Evolutionary conservation across 1,139 yeast genomes (phyloP), one percentile per base, ranked within the genome.

Genomic region (Yamadazyma sp.): DNA sequence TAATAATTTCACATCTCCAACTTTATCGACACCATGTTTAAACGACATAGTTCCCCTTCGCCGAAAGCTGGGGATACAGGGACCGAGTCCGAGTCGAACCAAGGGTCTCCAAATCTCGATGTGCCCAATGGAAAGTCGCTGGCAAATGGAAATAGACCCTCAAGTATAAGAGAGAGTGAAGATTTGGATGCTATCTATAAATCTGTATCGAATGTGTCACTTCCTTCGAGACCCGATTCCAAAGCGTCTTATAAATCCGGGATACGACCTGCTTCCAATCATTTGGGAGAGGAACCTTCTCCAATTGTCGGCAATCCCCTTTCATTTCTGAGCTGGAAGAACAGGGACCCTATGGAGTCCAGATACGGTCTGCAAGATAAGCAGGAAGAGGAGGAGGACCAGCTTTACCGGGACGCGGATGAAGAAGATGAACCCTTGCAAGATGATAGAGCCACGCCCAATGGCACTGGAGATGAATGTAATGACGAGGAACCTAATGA

Each of bases 351-450:
- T 14, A 40, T 49, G 21, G 68, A 65, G 39, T 45, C 48, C 4
- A 45, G 70, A 22, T 65, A 60, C 38, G 41, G 41, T 1, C 42
- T 46, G 27, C 64, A 62, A 1, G 57, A 60, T 26, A 64, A 63
- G 8, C 63, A 59, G 37, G 48, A 44, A 3, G 15, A 34, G 13
- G 43, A 43, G 3, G 37, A 34, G 22, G n/a, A 7, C 3, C 18
- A n/a, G 6, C 17, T 26, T n/a, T 41, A 40, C 21, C 35, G 28
- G 14, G 8, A 25, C 15, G 14, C 4, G 14, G 28, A 5, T 8
- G 28, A 25, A n/a, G 28, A 25, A 11, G 28, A 25, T 23, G 25
- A 25, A 3, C 15, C 4, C 15, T 8, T 6, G 14, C 8, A 25
- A 11, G 15, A 25, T 5, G 14, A 25, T 12, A 11, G 14, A 15